Evolutionary conservation across 805 yeast species (phyloP).

Genomic region (Myxozyma mucilagina): DNA sequence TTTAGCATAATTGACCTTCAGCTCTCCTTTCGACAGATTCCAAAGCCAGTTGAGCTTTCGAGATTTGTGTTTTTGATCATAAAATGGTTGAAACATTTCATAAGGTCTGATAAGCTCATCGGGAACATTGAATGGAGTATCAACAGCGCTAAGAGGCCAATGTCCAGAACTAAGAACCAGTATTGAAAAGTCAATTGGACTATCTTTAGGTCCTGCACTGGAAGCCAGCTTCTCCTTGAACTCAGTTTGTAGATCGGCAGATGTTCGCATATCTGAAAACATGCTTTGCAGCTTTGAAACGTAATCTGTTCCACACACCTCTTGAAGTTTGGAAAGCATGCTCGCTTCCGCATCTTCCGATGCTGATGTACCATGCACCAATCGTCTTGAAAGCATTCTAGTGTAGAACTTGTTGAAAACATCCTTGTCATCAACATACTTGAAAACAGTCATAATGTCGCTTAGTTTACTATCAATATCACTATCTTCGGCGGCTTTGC

Average conservation of each 20-base stretch:
- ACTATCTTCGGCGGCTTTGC: slow-evolving; percentile 60
- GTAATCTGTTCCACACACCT: slow-evolving; percentile 87
- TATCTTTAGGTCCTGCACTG: slow-evolving; percentile 38
- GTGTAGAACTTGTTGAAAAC: slow-evolving; percentile 92
- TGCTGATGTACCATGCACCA: slow-evolving; percentile 82
- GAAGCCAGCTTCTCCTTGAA: slow-evolving; percentile 53
- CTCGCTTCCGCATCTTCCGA: slow-evolving; percentile 82
- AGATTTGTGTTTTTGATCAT: slow-evolving; percentile 75
- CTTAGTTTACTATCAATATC: slow-evolving; percentile 72
- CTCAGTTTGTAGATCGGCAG: slow-evolving; percentile 67
- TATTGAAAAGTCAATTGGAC: slow-evolving; percentile 57
- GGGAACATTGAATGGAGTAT: slow-evolving; percentile 63
- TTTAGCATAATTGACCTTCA: slow-evolving; percentile 79
- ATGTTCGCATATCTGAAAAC: slow-evolving; percentile 91
- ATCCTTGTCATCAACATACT: slow-evolving; percentile 89
- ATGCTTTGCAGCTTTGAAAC: slow-evolving; percentile 91
- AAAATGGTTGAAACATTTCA: slow-evolving; percentile 66
- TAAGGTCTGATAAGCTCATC: slow-evolving; percentile 62
- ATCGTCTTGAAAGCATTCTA: slow-evolving; percentile 81
- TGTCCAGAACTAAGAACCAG: slow-evolving; percentile 80
- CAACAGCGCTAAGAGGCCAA: slow-evolving; percentile 71
- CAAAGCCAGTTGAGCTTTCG: slow-evolving; percentile 93
- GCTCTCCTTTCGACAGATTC: slow-evolving; percentile 90
- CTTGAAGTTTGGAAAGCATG: slow-evolving; percentile 81
- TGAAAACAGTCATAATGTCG: slow-evolving; percentile 83